phyloP scores from a whole-genome alignment of 2,329 filamentous ascomycete genomes.

The Achaetomium macrosporum region DNA sequence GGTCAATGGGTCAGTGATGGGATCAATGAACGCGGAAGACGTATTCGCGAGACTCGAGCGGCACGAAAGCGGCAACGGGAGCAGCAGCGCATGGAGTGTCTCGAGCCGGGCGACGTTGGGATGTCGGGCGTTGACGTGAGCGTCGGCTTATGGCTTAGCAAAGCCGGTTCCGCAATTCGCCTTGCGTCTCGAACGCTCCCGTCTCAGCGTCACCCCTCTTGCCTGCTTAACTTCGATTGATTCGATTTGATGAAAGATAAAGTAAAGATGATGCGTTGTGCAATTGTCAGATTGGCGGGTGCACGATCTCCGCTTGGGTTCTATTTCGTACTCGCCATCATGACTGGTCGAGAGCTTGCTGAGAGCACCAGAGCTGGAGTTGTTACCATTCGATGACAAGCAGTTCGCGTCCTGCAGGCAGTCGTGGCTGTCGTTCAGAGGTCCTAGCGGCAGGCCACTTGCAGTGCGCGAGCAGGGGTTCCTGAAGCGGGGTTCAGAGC shows the following conservation, averaged over 20 bases:
- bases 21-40: conserved; percentile 6
- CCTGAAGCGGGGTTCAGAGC: conserved; percentile 4
- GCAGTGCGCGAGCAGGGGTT: conserved; percentile 19
- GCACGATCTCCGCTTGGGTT: conserved; percentile 17
- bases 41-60: conserved; percentile 12
- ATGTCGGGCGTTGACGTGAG: conserved; percentile 12
- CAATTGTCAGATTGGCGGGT: conserved; percentile 20
- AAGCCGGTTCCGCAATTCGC: conserved; percentile 2
- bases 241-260: conserved; percentile 1
- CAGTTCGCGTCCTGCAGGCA: conserved; percentile 36
- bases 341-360: conserved; percentile 11
- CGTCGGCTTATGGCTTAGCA: conserved; percentile 9
- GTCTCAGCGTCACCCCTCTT: not conserved
- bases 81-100: not conserved
- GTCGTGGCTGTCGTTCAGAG: conserved; percentile 46
- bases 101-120: conserved; percentile 2
- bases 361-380: conserved; percentile 4
- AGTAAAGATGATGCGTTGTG: conserved; percentile 7
- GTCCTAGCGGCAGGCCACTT: conserved; percentile 24
- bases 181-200: not conserved
- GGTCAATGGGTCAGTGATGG: conserved; percentile 1
- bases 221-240: not conserved
- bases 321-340: conserved; percentile 4
- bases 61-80: conserved; percentile 12
- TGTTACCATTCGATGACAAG: conserved; percentile 21